These are phyloP conservation scores for Orobanche coerulescens DNA, from an alignment of 257 asterid genomes.

Conservation along the genomic window DNA sequence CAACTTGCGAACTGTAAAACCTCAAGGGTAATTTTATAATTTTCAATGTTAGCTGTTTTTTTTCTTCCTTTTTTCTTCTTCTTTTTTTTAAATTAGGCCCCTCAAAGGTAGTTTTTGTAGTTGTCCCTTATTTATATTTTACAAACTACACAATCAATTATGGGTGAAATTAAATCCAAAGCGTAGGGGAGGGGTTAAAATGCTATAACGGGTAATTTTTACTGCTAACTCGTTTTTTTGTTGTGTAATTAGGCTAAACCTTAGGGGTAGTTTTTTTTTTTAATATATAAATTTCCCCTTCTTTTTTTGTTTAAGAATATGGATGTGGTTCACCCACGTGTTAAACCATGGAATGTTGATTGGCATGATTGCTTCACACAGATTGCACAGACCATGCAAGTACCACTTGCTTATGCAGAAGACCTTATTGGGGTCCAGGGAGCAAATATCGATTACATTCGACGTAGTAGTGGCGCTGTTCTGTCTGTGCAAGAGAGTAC, in stretches of 20 bases:
- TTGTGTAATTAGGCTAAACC: no score
- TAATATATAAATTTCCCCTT: neutral
- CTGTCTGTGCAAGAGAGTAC: slow-evolving; percentile 75
- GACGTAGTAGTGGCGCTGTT: slow-evolving; percentile 70
- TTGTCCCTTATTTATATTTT: no score
- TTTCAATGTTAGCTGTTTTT: neutral
- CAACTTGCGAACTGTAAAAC: no score
- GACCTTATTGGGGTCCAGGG: slow-evolving; percentile 81
- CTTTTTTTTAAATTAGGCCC: neutral
- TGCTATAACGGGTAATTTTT: no score
- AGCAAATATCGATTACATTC: slow-evolving; percentile 63
- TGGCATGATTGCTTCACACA: slow-evolving; percentile 24
- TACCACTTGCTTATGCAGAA: slow-evolving; percentile 79
- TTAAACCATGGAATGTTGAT: slow-evolving; percentile 10
- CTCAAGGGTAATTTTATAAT: no score
- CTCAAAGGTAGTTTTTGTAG: no score
- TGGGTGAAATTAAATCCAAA: no score
- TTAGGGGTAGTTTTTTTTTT: neutral
- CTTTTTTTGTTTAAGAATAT: neutral
- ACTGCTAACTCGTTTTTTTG: no score
- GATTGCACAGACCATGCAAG: slow-evolving; percentile 79
- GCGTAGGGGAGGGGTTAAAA: no score
- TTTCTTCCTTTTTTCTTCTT: no score
- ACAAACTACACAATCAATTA: neutral
- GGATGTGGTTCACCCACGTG: neutral